Percentiles rank a stretch among this genome's conserved stretches.
These are phyloP conservation scores for Ruellia speciosa DNA, from an alignment of 305 asterid species.

Conservation along the genomic window DNA sequence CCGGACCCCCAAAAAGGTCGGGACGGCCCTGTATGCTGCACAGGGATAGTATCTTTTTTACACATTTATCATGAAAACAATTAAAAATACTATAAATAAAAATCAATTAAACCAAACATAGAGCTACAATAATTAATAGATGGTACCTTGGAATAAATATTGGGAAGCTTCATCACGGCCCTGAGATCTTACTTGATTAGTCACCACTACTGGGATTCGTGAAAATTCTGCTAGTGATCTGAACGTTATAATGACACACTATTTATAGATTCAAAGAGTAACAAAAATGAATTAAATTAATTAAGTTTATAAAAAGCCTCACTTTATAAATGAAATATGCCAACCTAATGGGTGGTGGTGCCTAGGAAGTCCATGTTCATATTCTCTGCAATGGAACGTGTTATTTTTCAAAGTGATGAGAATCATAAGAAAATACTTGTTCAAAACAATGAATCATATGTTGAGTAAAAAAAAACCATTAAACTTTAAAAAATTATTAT, in stretches of 20 bases:
- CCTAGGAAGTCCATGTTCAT: constrained; percentile 39
- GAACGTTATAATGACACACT: constrained; percentile 19
- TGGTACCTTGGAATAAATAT: constrained; percentile 64
- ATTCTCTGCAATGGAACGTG: constrained; percentile 33
- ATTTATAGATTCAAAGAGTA: constrained; percentile 7
- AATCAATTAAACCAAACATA: background rate
- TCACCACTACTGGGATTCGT: constrained; percentile 77
- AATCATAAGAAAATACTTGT: background rate
- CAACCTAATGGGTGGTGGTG: constrained; percentile 53
- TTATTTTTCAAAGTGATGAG: background rate
- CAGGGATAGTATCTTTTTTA: no score
- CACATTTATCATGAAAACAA: no score
- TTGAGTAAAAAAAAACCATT: constrained; percentile 7
- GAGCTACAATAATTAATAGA: background rate
- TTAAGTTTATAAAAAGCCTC: constrained; percentile 22
- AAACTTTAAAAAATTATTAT: constrained; percentile 3
- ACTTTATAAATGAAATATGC: constrained; percentile 80
- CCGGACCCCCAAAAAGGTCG: no score
- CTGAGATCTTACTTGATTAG: constrained; percentile 84
- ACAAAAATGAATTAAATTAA: constrained; percentile 6
- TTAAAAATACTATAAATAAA: no score
- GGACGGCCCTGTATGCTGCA: no score
- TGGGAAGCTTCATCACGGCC: constrained; percentile 44
- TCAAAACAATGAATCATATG: constrained; percentile 10
- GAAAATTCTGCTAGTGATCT: constrained; percentile 83